Conservation (phyloP, 1,139 yeast species). For the Scheffersomyces segobiensis region DNA sequence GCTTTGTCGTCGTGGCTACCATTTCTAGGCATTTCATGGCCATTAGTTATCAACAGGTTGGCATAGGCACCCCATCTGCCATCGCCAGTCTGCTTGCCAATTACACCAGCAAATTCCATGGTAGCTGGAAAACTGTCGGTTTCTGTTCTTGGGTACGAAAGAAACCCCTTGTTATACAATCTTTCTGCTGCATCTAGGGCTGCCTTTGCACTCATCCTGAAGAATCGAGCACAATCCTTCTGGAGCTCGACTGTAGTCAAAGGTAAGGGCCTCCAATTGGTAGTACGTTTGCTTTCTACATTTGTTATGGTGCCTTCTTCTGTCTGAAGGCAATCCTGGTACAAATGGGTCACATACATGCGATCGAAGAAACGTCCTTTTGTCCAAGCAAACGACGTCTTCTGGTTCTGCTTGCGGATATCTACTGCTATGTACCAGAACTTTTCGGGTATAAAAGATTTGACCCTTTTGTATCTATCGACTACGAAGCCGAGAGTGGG, state of each 20-base stretch:
- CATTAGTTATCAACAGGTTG: slow-evolving; percentile 26
- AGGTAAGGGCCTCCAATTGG: slow-evolving; percentile 83
- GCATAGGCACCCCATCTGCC: slow-evolving; percentile 53
- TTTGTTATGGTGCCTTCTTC: slow-evolving; percentile 52
- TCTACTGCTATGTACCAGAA: slow-evolving; percentile 75
- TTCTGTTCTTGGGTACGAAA: slow-evolving; percentile 97
- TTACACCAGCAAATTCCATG: slow-evolving; percentile 66
- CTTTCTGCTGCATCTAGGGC: slow-evolving; percentile 85
- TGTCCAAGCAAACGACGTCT: slow-evolving; percentile 60
- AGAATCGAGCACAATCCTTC: slow-evolving; percentile 73
- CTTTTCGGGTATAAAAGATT: slow-evolving; percentile 68
- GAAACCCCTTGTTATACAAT: slow-evolving; percentile 78
- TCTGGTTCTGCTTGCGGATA: slow-evolving; percentile 31
- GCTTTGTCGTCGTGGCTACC: slow-evolving; percentile 93
- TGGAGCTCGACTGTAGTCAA: slow-evolving; percentile 95
- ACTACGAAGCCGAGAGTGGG: slow-evolving; percentile 97
- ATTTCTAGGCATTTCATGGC: slow-evolving; percentile 62
- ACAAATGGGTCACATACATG: slow-evolving; percentile 58
- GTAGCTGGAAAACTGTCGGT: slow-evolving; percentile 81
- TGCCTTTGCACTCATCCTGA: slow-evolving; percentile 79
- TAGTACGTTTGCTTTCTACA: slow-evolving; percentile 62
- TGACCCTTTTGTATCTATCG: slow-evolving; percentile 81
- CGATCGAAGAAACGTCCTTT: slow-evolving; percentile 74
- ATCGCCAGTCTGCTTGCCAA: slow-evolving; percentile 59
- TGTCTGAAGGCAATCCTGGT: slow-evolving; percentile 59